Conservation (phyloP, 2,329 filamentous ascomycete genomes). For the Penicillium verrucosum region DNA sequence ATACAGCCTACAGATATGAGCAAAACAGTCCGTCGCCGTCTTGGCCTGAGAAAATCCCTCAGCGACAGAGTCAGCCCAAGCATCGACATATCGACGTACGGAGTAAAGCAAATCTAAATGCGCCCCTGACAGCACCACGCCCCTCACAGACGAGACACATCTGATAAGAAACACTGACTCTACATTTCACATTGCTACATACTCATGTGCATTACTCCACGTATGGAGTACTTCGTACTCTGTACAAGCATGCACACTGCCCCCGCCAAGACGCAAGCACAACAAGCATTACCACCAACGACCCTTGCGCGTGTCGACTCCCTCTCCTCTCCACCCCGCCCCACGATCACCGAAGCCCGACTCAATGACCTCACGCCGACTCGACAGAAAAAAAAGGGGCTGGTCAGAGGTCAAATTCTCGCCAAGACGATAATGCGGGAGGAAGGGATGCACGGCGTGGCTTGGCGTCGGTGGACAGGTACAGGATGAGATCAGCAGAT, state of each 20-base stretch:
- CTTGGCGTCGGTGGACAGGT: constrained; percentile 21
- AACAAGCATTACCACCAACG: constrained; percentile 9
- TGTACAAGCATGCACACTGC: constrained; percentile 11
- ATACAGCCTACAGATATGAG: neutral
- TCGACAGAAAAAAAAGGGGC: neutral
- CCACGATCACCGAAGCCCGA: constrained; percentile 2
- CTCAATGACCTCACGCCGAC: neutral
- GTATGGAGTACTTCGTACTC: neutral
- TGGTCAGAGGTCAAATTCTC: constrained; percentile 7
- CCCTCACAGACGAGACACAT: neutral
- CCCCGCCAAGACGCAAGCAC: constrained; percentile 17
- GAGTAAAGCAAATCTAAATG: neutral
- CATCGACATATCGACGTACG: neutral
- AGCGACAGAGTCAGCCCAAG: neutral
- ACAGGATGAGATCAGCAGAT: constrained; percentile 11
- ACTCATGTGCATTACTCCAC: neutral
- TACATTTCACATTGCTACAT: neutral
- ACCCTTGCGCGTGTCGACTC: constrained; percentile 10
- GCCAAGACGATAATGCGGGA: constrained; percentile 30
- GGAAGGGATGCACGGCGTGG: constrained; percentile 29
- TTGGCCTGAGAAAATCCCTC: constrained; percentile 2
- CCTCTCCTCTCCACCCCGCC: constrained; percentile 13
- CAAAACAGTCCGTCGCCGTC: neutral
- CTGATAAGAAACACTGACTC: neutral
- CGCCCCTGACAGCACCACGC: constrained; percentile 1